Percentiles rank a stretch among this genome's conserved stretches.
Evolutionary conservation across 1,284 basidiomycete species (phyloP).

Genomic region (Leccinum pachyderme): DNA sequence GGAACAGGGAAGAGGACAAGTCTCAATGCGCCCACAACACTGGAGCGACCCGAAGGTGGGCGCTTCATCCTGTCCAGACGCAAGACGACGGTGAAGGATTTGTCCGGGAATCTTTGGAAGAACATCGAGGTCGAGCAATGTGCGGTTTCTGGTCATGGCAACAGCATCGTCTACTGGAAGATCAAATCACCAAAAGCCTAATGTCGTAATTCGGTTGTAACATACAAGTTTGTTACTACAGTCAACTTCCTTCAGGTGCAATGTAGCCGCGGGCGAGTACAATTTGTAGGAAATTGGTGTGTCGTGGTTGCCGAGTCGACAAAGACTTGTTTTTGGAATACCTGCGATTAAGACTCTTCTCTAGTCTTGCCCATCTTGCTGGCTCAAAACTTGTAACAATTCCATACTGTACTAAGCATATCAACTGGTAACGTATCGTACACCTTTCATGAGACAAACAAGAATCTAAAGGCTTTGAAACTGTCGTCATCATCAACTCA

Average conservation of each 20-base stretch:
- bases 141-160: slow-evolving; percentile 60
- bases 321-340: background rate
- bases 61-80: slow-evolving; percentile 56
- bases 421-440: background rate
- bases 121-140: slow-evolving; percentile 70
- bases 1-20: slow-evolving; percentile 84
- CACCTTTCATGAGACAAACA: background rate
- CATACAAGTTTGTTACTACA: background rate
- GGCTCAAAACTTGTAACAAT: background rate
- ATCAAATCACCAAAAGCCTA: slow-evolving; percentile 41
- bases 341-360: background rate
- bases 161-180: slow-evolving; percentile 75
- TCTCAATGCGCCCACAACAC: slow-evolving; percentile 61
- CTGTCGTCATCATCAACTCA: no score
- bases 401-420: background rate
- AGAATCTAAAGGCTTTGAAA: background rate
- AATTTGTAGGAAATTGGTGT: background rate
- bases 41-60: slow-evolving; percentile 51
- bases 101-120: slow-evolving; percentile 66
- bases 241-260: background rate
- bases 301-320: background rate
- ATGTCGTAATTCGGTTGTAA: background rate
- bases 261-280: background rate
- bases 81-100: slow-evolving; percentile 61
- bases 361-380: background rate